These are phyloP conservation scores for Pseudogymnoascus destructans DNA, from an alignment of 2,329 filamentous ascomycete species.

Conservation along the genomic window DNA sequence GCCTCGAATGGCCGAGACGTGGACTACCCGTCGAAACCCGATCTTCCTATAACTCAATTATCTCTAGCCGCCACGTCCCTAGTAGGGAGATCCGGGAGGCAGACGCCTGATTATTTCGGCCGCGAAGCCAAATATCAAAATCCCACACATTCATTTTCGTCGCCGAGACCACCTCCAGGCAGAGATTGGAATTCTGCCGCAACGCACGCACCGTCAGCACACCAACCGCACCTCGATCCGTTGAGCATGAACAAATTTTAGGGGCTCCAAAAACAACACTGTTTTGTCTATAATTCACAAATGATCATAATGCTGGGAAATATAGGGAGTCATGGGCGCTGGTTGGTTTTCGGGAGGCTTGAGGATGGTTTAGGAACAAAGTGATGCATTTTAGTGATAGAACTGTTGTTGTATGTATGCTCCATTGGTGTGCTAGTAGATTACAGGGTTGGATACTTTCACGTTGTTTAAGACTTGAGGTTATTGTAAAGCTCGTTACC, in stretches of 20 bases:
- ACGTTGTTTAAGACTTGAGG: not conserved
- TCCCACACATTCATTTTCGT: constrained; percentile 35
- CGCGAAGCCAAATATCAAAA: constrained; percentile 34
- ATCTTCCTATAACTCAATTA: constrained; percentile 19
- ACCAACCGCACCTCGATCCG: constrained; percentile 20
- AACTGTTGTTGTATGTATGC: constrained; percentile 1
- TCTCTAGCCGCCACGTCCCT: constrained; percentile 14
- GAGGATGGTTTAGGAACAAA: not conserved
- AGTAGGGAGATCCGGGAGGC: constrained; percentile 20
- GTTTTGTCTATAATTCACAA: constrained; percentile 7
- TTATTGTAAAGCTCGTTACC: not conserved
- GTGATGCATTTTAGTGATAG: constrained; percentile 7
- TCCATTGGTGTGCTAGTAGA: constrained; percentile 5
- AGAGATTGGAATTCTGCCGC: constrained; percentile 18
- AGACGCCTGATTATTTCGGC: constrained; percentile 29
- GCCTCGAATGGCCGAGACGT: constrained; percentile 35
- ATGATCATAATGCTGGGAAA: constrained; percentile 5
- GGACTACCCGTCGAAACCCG: constrained; percentile 20
- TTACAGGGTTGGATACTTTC: constrained; percentile 1
- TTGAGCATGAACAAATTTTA: constrained; percentile 24
- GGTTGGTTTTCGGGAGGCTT: constrained; percentile 2
- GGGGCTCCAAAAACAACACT: not conserved
- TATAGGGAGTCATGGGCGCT: constrained; percentile 1
- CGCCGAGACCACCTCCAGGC: constrained; percentile 30
- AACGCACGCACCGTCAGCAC: constrained; percentile 18